phyloP scores from a whole-genome alignment of 2,329 filamentous ascomycete species.

The Neofusicoccum cordaticola region DNA sequence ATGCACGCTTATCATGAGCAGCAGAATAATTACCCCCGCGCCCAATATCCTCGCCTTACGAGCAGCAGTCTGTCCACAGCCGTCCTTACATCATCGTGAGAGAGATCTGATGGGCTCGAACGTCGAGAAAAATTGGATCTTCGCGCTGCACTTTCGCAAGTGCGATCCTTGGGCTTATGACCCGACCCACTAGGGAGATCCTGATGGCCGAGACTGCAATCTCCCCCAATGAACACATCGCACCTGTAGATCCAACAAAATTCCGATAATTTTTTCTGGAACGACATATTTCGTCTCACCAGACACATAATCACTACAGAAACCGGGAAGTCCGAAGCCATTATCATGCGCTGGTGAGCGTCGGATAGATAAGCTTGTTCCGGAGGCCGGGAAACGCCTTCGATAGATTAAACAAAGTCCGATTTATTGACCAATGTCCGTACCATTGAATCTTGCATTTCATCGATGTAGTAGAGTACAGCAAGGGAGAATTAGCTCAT shows the following conservation, averaged over 20 bases:
- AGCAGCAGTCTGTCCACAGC: too few relatives aligned
- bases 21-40: too few relatives aligned
- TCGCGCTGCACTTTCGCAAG: background rate
- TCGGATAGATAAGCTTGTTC: background rate
- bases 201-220: background rate
- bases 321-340: background rate
- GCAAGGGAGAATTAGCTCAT: constrained; percentile 8
- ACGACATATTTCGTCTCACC: too few relatives aligned
- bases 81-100: too few relatives aligned
- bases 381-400: background rate
- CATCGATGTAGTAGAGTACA: constrained; percentile 8
- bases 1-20: background rate
- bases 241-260: background rate
- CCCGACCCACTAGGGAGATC: background rate
- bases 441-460: constrained; percentile 13
- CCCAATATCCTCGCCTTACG: too few relatives aligned
- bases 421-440: background rate
- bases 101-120: background rate
- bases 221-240: background rate
- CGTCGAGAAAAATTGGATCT: background rate
- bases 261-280: background rate
- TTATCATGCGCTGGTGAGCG: background rate
- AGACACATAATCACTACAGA: background rate
- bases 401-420: background rate
- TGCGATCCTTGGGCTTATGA: constrained; percentile 10